Evolutionary conservation across 1,284 basidiomycete genomes (phyloP), one percentile per base, ranked within the genome.

Genomic region (Rhodotorula mucilaginosa): DNA sequence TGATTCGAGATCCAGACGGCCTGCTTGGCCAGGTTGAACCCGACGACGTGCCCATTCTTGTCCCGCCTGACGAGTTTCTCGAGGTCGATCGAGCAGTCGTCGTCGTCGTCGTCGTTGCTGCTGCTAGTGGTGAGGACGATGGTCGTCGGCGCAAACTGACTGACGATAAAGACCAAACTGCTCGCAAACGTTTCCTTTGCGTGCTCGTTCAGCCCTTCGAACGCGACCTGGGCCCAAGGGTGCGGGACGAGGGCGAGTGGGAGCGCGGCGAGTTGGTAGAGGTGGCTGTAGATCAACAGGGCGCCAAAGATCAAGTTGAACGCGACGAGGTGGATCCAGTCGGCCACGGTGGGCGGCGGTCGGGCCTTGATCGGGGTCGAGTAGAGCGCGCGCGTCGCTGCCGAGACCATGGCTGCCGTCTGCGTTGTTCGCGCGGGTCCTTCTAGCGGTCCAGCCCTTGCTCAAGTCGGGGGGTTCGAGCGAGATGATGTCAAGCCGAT

Each of bases 161-260:
- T 66, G 26, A 61, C 67, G 56, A 48, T 64, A 16, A 61, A 48
- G 92, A 93, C 86, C 67, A 90, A 81, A 39, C 93, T 83, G 73
- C 84, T 83, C 15, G 88, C 90, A 81, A 93, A 93, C 21, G 88
- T 85, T 48, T 90, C 90, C 81, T 95, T 94, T 64, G 90, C 91
- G 80, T 89, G 89, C 31, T 88, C 85, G 61, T 93, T 87, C 2
- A 88, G 88, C 64, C 85, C 82, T 58, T 88, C 84, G 79, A 91
- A 93, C 58, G 87, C 79, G 34, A 80, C 57, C 5, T 46, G 23
- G 2, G 60, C 57, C 21, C 39, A 21, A 1, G 62, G 57, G 7
- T 66, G 48, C 19, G 68, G 54, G 19, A 73, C 23, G 44, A 68
- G 47, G 29, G 51, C 54, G 62, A 70, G 46, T 2, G 57, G 58